These are phyloP conservation scores for Exidia glandulosa DNA, from an alignment of 768 basidiomycete species.

Conservation along the genomic window DNA sequence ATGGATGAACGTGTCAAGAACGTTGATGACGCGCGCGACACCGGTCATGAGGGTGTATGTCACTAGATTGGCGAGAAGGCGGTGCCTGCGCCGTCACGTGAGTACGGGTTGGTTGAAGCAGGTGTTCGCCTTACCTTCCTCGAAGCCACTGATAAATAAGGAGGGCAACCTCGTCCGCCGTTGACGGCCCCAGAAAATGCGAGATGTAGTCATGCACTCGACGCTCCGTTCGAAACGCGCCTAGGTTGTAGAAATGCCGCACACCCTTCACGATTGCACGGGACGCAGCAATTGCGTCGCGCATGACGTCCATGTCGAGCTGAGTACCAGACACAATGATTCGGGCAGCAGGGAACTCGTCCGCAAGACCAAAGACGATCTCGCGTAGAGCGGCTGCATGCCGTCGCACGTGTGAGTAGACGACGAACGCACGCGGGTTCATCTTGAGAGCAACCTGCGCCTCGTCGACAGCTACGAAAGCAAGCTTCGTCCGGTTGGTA, in stretches of 20 bases:
- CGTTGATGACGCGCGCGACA: not conserved
- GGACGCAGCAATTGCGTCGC: not conserved
- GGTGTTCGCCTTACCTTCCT: not conserved
- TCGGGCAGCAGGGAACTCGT: not conserved
- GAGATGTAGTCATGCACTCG: not conserved
- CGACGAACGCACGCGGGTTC: not conserved
- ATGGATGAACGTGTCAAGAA: not conserved
- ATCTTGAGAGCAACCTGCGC: not conserved
- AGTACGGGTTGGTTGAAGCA: not conserved
- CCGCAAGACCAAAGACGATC: not conserved
- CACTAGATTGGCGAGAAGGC: not conserved
- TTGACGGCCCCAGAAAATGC: not conserved
- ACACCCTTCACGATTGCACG: too few relatives aligned
- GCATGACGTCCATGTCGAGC: not conserved
- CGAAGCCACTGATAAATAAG: not conserved
- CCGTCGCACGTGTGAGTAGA: not conserved
- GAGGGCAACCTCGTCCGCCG: not conserved
- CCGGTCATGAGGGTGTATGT: not conserved
- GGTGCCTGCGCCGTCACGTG: not conserved
- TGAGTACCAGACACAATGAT: not conserved
- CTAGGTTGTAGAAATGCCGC: not conserved
- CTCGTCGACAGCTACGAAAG: not conserved
- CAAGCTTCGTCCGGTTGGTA: not conserved
- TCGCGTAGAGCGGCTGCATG: not conserved
- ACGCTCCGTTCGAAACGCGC: not conserved